Evolutionary conservation across 306 rosid genomes (phyloP).

Genomic region (Begonia fuchsioides): DNA sequence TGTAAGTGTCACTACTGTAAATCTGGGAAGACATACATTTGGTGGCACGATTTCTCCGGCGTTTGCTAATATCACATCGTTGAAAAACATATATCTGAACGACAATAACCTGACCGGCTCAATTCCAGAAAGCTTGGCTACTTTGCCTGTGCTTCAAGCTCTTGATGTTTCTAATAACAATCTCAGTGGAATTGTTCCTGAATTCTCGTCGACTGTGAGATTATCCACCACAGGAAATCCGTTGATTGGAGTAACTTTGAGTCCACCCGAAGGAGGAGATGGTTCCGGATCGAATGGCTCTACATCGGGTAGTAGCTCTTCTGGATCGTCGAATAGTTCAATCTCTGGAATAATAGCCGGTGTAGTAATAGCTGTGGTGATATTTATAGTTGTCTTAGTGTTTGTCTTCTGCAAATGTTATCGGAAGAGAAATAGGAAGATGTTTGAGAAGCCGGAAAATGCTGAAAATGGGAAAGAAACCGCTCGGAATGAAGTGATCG

Average conservation of each 20-base stretch:
- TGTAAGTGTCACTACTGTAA: slow-evolving; percentile 23
- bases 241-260: slow-evolving; percentile 25
- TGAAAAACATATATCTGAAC: slow-evolving; percentile 23
- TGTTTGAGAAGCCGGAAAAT: background rate
- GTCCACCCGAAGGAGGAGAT: slow-evolving; percentile 17
- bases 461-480: background rate
- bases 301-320: slow-evolving; percentile 16
- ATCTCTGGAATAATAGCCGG: background rate
- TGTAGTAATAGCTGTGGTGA: background rate
- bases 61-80: slow-evolving; percentile 31
- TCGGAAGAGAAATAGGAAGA: background rate
- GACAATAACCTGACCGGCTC: slow-evolving; percentile 32
- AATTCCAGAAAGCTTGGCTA: slow-evolving; percentile 25
- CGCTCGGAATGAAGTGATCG: background rate
- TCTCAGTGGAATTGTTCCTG: slow-evolving; percentile 40
- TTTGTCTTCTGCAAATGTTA: background rate
- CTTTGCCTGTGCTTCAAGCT: slow-evolving; percentile 24
- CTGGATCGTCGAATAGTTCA: background rate
- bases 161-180: slow-evolving; percentile 45
- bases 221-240: slow-evolving; percentile 23
- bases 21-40: slow-evolving; percentile 20
- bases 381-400: background rate
- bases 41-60: slow-evolving; percentile 46
- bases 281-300: slow-evolving; percentile 14
- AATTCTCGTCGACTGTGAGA: slow-evolving; percentile 26